Base-by-base conservation (phyloP, 306 rosid species). In the Vigna unguiculata region DNA sequence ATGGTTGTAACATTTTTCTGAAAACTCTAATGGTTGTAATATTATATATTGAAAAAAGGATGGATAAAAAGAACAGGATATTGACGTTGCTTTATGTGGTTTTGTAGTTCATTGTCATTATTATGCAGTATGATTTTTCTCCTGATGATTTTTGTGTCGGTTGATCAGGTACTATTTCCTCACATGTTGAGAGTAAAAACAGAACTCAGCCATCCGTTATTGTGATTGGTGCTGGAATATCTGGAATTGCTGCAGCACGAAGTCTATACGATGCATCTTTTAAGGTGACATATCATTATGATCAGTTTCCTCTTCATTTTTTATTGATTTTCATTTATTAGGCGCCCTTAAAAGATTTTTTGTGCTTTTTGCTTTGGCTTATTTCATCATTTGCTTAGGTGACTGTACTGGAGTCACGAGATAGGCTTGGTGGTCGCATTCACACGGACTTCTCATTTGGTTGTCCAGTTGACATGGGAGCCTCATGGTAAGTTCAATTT, bases 401-500 rank as follows among this genome's bases (percentile, higher is more conserved):
- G 76, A 69, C 85, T 51, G 76, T 93, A 67, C 79, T 93, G 68
- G 98, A 93, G 78, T 93, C 98, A 69, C 89, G 93, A 16, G 90
- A 86, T 69, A 82, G 96, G 69, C 85, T 93, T 60, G 96, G 98
- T 69, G 98, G 98, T 61, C 95, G 98, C 36, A 84, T 93, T 83
- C 95, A 88, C 74, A 93, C 95, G 2, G 93, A 93, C 78, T 67
- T 85, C 78, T 89, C 98, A 59, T 89, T 93, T 80, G 95, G 93
- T 66, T 87, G 91, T 85, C 96, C 96, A 6, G 93, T 93, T 65
- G 98, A 93, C 82, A 81, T 93, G 91, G 98, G 98, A 69, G 96
- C 98, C 72, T 93, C 98, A 60, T 93, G 98, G 98, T 85, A 80
- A 77, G 67, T 52, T 82, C 38, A 45, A 38, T 59, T 19, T 43